These are phyloP conservation scores for Metschnikowia borealis DNA, from an alignment of 805 yeast genomes.

Conservation along the genomic window DNA sequence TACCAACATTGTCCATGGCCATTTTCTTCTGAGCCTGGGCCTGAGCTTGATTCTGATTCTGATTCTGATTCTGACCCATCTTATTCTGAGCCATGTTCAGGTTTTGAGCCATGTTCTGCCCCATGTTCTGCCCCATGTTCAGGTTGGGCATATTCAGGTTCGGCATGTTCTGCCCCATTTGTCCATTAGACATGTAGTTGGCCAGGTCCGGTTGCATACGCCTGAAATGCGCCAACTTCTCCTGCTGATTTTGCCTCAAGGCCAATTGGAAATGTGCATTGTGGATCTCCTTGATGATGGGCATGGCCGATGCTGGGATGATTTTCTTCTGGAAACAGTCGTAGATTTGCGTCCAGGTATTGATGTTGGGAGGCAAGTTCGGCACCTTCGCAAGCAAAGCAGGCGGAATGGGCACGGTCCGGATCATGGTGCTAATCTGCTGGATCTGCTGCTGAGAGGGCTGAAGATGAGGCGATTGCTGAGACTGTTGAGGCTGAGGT, in stretches of 20 bases:
- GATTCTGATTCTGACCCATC: background rate
- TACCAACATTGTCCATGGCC: conserved; percentile 12
- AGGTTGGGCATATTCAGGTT: background rate
- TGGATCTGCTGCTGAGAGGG: conserved; percentile 32
- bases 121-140: background rate
- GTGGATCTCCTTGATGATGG: conserved; percentile 62
- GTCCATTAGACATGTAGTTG: background rate
- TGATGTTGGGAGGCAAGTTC: conserved; percentile 69
- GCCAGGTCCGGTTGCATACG: conserved; percentile 7
- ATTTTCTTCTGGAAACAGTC: conserved; percentile 56
- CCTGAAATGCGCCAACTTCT: conserved; percentile 23
- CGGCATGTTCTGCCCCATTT: background rate
- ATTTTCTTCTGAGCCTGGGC: conserved; percentile 6
- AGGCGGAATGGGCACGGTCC: conserved; percentile 69
- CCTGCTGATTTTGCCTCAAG: conserved; percentile 47
- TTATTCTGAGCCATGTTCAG: conserved; percentile 1
- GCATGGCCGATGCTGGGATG: conserved; percentile 55
- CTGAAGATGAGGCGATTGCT: conserved; percentile 11
- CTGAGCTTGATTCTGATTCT: background rate
- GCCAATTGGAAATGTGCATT: conserved; percentile 60
- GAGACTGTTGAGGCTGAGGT: background rate
- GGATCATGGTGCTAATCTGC: conserved; percentile 42
- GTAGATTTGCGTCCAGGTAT: conserved; percentile 78
- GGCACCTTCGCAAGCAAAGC: conserved; percentile 64
- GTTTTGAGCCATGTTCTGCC: background rate